Conservation (phyloP, 1,284 basidiomycete species). For the Apiotrichum akiyoshidainum region DNA sequence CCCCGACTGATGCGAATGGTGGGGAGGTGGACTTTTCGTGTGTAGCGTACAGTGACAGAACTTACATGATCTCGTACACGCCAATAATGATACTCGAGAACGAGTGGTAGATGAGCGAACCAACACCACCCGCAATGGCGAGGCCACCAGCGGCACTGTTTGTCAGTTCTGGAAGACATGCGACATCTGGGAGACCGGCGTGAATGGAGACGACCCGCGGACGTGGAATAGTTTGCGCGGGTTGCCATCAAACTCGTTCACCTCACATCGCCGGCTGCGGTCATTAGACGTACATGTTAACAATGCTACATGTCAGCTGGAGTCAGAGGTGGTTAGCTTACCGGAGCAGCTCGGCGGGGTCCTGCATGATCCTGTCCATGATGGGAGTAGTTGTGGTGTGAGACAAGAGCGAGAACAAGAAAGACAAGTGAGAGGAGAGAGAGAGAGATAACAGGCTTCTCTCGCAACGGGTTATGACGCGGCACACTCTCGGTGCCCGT, state of each 20-base stretch:
- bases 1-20: too few species aligned
- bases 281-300: constrained; percentile 42
- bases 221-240: too few species aligned
- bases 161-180: neutral
- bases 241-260: too few species aligned
- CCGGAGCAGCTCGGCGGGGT: constrained; percentile 49
- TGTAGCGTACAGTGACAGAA: constrained; percentile 1
- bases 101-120: constrained; percentile 44
- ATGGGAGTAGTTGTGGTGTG: neutral
- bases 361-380: constrained; percentile 48
- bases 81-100: constrained; percentile 49
- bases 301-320: constrained; percentile 27
- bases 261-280: too few species aligned
- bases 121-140: constrained; percentile 45
- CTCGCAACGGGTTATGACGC: too few species aligned
- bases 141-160: constrained; percentile 47
- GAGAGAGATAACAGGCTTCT: neutral
- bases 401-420: neutral
- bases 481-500: too few species aligned
- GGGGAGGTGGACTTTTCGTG: too few species aligned
- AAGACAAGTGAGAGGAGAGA: neutral
- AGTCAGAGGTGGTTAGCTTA: constrained; percentile 14
- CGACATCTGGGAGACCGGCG: neutral
- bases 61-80: constrained; percentile 45
- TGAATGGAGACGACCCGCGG: neutral